These are phyloP conservation scores for Tubosaeta sp. DNA, from an alignment of 768 basidiomycete species.

Conservation along the genomic window DNA sequence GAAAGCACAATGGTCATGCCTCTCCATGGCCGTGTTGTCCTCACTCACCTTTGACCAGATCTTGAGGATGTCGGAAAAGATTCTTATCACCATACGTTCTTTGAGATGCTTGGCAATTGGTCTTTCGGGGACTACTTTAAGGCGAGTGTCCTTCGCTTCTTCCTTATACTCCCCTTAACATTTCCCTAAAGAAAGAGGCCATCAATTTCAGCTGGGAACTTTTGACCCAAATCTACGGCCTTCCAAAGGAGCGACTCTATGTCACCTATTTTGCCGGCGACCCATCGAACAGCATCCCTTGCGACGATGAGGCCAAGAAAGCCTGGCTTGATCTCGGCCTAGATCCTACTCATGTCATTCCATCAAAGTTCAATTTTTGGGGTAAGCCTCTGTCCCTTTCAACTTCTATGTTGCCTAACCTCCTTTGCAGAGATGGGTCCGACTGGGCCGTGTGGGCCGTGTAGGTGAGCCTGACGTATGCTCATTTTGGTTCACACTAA, in stretches of 20 bases:
- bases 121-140: slow-evolving; percentile 99
- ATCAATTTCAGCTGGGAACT: slow-evolving; percentile 93
- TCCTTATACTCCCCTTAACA: neutral
- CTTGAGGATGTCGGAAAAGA: slow-evolving; percentile 99
- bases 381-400: slow-evolving; percentile 47
- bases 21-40: neutral
- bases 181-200: slow-evolving; percentile 73
- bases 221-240: slow-evolving; percentile 80
- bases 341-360: slow-evolving; percentile 82
- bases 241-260: slow-evolving; percentile 88
- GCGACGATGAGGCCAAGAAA: slow-evolving; percentile 85
- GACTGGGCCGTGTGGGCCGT: slow-evolving; percentile 97
- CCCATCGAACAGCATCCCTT: slow-evolving; percentile 71
- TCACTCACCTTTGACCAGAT: slow-evolving; percentile 46
- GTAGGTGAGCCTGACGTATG: slow-evolving; percentile 49
- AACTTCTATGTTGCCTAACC: slow-evolving; percentile 1
- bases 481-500: neutral
- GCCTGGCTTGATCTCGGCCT: slow-evolving; percentile 90
- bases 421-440: slow-evolving; percentile 84
- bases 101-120: slow-evolving; percentile 99
- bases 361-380: slow-evolving; percentile 99
- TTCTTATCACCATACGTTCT: slow-evolving; percentile 97
- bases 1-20: slow-evolving; percentile 89
- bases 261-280: slow-evolving; percentile 99
- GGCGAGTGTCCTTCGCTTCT: slow-evolving; percentile 37